A percentile compares a stretch with the other conserved stretches of the same genome.
Conservation (phyloP, 768 basidiomycete genomes). For the Lentinula sp. region DNA sequence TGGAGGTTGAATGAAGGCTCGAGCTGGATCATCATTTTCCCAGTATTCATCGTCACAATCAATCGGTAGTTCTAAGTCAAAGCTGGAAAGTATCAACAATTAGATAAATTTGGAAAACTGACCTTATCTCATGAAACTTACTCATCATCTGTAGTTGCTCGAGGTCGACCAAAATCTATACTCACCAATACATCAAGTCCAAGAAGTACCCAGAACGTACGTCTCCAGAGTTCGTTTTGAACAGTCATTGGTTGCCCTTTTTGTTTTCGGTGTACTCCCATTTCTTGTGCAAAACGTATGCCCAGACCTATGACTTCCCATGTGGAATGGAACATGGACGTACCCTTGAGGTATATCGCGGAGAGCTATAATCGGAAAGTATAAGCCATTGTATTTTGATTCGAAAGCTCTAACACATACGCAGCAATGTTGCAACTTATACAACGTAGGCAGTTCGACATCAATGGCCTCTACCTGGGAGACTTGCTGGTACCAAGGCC, state of each 20-base stretch:
- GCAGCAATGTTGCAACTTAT: conserved; percentile 49
- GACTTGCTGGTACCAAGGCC: conserved; percentile 30
- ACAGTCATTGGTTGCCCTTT: conserved; percentile 9
- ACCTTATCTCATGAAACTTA: conserved; percentile 14
- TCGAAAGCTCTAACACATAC: conserved; percentile 17
- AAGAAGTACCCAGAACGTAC: conserved; percentile 6
- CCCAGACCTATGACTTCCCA: conserved; percentile 33
- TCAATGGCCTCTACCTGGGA: conserved; percentile 42
- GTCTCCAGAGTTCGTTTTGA: conserved; percentile 35
- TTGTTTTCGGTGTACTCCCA: conserved; percentile 25
- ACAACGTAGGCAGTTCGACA: conserved; percentile 42
- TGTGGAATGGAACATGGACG: conserved; percentile 37
- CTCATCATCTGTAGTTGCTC: conserved; percentile 34
- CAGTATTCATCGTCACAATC: conserved; percentile 47
- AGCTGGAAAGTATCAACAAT: conserved; percentile 6
- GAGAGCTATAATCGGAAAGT: conserved; percentile 30
- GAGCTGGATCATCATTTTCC: conserved; percentile 11
- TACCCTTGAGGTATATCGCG: conserved; percentile 38
- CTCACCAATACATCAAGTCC: conserved; percentile 6
- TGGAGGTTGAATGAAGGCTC: conserved; percentile 8
- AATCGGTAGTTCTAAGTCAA: conserved; percentile 42
- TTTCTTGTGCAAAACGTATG: conserved; percentile 34
- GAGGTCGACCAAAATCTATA: conserved; percentile 41
- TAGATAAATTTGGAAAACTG: neutral
- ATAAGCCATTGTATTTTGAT: neutral